These are phyloP conservation scores for Diversispora eburnea DNA, from an alignment of 192 early-diverging fungal genomes.

Conservation along the genomic window DNA sequence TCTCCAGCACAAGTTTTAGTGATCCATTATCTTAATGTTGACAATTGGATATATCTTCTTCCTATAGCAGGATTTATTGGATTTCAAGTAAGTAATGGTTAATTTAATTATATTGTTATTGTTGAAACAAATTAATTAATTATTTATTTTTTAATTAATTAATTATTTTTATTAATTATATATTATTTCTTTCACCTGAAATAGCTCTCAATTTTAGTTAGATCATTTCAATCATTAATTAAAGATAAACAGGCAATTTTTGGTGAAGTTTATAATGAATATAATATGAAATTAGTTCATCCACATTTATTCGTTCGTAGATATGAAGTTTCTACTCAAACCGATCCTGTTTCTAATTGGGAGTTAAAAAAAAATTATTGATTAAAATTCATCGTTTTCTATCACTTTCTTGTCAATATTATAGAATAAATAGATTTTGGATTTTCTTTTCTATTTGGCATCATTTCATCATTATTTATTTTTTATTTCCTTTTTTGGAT, in stretches of 20 bases:
- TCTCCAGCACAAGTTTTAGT: constrained; percentile 60
- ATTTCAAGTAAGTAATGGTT: constrained; percentile 39
- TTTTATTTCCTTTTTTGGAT: too few relatives aligned
- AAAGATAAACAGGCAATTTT: constrained; percentile 62
- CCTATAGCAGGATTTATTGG: constrained; percentile 50
- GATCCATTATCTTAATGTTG: constrained; percentile 43
- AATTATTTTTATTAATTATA: too few relatives aligned
- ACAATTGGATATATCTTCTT: constrained; percentile 57
- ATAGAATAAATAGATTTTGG: too few relatives aligned
- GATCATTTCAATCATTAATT: constrained; percentile 38
- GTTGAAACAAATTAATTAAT: too few relatives aligned
- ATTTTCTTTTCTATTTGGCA: too few relatives aligned
- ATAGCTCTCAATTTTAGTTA: constrained; percentile 13
- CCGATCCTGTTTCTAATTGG: constrained; percentile 3
- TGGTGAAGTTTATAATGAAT: constrained; percentile 56
- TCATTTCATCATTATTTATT: too few relatives aligned
- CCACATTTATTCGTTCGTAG: constrained; percentile 58
- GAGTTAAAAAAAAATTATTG: background rate
- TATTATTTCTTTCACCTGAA: too few relatives aligned
- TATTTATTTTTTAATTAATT: background rate
- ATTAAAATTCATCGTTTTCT: too few relatives aligned
- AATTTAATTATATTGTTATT: background rate
- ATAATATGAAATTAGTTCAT: constrained; percentile 60
- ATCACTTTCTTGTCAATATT: too few relatives aligned
- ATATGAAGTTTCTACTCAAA: constrained; percentile 42